Percentiles rank a stretch among this genome's conserved stretches.
phyloP scores from a whole-genome alignment of 2,329 filamentous ascomycete genomes.

The Botrytis byssoidea region DNA sequence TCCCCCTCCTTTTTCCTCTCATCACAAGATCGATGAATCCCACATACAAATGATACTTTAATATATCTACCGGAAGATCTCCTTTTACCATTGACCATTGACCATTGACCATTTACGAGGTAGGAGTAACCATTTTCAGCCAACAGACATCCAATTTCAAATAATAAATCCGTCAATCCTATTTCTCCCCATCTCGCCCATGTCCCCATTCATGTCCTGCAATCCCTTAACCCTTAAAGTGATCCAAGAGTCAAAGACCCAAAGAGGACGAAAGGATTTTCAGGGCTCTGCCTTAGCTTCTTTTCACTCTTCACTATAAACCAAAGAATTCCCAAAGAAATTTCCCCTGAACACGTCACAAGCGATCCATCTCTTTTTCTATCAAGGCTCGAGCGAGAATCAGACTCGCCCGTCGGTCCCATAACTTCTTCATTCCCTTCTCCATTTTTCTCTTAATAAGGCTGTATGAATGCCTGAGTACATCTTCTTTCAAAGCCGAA shows the following conservation, averaged over 20 bases:
- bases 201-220: background rate
- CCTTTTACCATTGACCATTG: background rate
- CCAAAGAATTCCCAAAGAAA: background rate
- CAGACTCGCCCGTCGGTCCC: background rate
- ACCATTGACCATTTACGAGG: background rate
- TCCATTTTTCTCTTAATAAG: background rate
- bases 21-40: conserved; percentile 5
- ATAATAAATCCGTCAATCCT: conserved; percentile 1
- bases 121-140: background rate
- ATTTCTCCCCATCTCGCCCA: background rate
- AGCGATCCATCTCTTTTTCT: background rate
- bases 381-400: background rate
- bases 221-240: background rate
- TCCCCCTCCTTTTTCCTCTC: background rate
- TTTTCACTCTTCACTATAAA: background rate
- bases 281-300: background rate
- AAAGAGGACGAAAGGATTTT: conserved; percentile 9
- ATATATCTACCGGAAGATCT: conserved; percentile 3
- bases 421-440: background rate
- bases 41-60: background rate
- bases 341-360: conserved; percentile 18
- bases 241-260: background rate
- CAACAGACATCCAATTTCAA: background rate
- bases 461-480: conserved; percentile 10
- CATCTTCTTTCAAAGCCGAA: too few relatives aligned